Percentiles rank a stretch among this genome's conserved stretches.
These are phyloP conservation scores for Trichoderma koningiopsis DNA, from an alignment of 2,329 filamentous ascomycete genomes.

Conservation along the genomic window DNA sequence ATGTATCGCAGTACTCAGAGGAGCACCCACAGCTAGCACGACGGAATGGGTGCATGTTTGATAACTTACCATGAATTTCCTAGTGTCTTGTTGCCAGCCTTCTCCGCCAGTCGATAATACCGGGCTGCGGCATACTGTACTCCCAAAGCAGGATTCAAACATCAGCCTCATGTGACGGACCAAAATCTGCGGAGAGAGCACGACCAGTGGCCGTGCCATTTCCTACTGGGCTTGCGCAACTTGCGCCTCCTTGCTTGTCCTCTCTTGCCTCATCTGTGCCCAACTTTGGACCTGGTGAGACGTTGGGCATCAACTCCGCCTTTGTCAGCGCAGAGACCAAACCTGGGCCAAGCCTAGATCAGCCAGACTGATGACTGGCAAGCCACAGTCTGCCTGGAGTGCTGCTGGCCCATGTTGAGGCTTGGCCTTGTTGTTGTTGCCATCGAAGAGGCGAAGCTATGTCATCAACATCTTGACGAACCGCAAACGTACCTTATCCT, in stretches of 20 bases:
- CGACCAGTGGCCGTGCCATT: constrained; percentile 1
- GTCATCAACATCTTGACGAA: constrained; percentile 3
- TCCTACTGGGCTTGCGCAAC: constrained; percentile 21
- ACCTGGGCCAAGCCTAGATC: too few species aligned
- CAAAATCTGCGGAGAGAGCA: not conserved
- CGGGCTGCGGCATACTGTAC: constrained; percentile 75
- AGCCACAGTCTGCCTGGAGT: constrained; percentile 26
- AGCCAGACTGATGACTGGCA: constrained; percentile 11
- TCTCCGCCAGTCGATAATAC: constrained; percentile 89
- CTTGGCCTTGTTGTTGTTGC: constrained; percentile 1
- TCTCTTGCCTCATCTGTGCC: constrained; percentile 44
- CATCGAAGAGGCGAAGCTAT: constrained; percentile 12
- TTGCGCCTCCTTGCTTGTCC: constrained; percentile 8
- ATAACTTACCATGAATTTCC: constrained; percentile 89
- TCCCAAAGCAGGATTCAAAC: constrained; percentile 27
- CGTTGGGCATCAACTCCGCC: constrained; percentile 29
- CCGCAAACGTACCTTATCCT: constrained; percentile 82
- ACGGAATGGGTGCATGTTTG: constrained; percentile 25
- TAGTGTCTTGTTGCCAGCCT: constrained; percentile 83
- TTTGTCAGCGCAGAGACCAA: constrained; percentile 12
- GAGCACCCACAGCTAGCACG: constrained; percentile 13
- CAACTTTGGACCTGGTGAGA: constrained; percentile 35
- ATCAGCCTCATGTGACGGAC: constrained; percentile 54
- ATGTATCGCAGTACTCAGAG: constrained; percentile 4
- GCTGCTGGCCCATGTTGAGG: constrained; percentile 6